Evolutionary conservation across 768 basidiomycete species (phyloP).

Genomic region (Hericium coralloides): DNA sequence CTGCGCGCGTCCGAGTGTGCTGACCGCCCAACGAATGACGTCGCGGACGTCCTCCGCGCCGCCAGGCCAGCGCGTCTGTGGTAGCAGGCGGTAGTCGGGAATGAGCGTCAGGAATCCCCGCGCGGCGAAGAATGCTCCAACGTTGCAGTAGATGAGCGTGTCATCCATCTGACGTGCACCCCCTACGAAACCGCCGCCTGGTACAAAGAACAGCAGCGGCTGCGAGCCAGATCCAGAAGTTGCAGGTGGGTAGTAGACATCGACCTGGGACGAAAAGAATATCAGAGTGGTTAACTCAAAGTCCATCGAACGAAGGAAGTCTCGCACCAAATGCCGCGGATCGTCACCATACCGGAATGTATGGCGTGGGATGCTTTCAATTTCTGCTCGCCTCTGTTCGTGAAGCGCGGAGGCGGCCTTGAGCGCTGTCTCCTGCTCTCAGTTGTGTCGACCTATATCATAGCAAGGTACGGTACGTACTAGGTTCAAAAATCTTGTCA

Average conservation of each 20-base stretch:
- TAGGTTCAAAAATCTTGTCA: too few species aligned
- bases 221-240: not conserved
- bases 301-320: too few species aligned
- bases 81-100: not conserved
- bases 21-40: constrained; percentile 11
- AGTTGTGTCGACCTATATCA: too few species aligned
- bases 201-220: not conserved
- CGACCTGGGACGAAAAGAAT: not conserved
- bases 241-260: not conserved
- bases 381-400: too few species aligned
- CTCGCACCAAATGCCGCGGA: too few species aligned
- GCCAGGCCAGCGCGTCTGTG: not conserved
- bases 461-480: too few species aligned
- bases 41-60: not conserved
- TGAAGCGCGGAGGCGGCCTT: too few species aligned
- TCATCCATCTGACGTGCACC: not conserved
- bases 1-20: not conserved
- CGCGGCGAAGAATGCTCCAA: not conserved
- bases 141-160: not conserved
- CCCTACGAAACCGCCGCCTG: not conserved
- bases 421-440: too few species aligned
- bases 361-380: too few species aligned
- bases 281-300: too few species aligned
- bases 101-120: not conserved
- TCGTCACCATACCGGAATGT: too few species aligned